Evolutionary conservation across 805 yeast species (phyloP).

Genomic region (Monosporozyma servazzii): DNA sequence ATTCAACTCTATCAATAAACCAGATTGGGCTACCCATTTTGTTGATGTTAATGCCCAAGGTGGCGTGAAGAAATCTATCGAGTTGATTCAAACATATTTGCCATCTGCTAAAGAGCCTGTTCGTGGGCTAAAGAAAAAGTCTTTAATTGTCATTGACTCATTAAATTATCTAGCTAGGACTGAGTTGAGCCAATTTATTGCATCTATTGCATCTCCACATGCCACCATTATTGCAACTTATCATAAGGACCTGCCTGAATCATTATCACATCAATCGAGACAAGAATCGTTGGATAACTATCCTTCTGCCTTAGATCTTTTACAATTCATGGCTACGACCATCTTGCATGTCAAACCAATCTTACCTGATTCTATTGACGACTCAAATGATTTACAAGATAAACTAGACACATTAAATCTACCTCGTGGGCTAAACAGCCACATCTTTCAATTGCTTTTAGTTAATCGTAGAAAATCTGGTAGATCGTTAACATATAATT

Average conservation of each 20-base stretch:
- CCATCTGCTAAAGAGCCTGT: conserved; percentile 14
- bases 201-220: conserved; percentile 40
- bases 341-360: conserved; percentile 54
- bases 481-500: conserved; percentile 51
- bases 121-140: conserved; percentile 19
- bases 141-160: conserved; percentile 55
- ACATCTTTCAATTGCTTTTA: conserved; percentile 40
- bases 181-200: conserved; percentile 41
- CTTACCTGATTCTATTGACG: conserved; percentile 29
- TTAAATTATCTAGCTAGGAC: conserved; percentile 47
- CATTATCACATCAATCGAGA: conserved; percentile 7
- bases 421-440: conserved; percentile 44
- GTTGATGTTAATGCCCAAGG: conserved; percentile 35
- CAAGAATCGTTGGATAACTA: conserved; percentile 28
- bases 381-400: conserved; percentile 37
- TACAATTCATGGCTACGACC: conserved; percentile 67
- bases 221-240: conserved; percentile 39
- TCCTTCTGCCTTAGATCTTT: conserved; percentile 44
- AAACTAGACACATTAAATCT: conserved; percentile 35
- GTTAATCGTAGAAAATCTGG: conserved; percentile 80
- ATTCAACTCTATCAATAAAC: conserved; percentile 53
- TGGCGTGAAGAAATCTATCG: conserved; percentile 10
- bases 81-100: conserved; percentile 14
- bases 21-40: conserved; percentile 41
- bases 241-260: conserved; percentile 38